Evolutionary conservation across 768 basidiomycete species (phyloP).

Genomic region (Vararia minispora): DNA sequence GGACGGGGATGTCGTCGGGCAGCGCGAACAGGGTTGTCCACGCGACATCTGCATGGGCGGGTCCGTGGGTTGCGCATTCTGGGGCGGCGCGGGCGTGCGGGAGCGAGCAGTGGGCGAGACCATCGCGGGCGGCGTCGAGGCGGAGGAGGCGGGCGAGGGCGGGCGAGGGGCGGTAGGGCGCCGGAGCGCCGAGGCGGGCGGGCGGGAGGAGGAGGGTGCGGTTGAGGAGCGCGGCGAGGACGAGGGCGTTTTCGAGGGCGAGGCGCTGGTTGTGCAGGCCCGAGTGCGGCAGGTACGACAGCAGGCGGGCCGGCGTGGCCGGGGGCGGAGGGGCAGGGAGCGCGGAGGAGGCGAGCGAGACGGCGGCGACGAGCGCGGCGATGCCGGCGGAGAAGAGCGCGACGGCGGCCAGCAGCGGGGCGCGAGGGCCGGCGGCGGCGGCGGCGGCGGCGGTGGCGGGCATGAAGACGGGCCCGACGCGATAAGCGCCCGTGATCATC

Average conservation of each 20-base stretch:
- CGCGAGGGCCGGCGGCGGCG: no score
- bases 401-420: no score
- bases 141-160: conserved; percentile 29
- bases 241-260: conserved; percentile 73
- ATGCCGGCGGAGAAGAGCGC: no score
- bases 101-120: conserved; percentile 38
- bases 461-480: no score
- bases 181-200: conserved; percentile 49
- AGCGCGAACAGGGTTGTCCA: conserved; percentile 67
- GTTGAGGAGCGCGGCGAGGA: conserved; percentile 57
- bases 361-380: no score
- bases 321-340: no score
- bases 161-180: conserved; percentile 48
- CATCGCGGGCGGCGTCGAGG: conserved; percentile 33
- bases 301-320: no score
- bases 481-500: no score
- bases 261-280: conserved; percentile 84
- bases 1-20: conserved; percentile 39
- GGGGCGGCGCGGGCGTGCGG: conserved; percentile 26
- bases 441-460: no score
- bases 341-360: no score
- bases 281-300: conserved; percentile 79
- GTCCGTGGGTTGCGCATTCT: conserved; percentile 58
- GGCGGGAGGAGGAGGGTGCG: conserved; percentile 77
- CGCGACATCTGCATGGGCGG: no score